A percentile compares a stretch with the other conserved stretches of the same genome.
These are phyloP conservation scores for Talaromyces trachyspermus DNA, from an alignment of 495 filamentous ascomycete species.

Conservation along the genomic window DNA sequence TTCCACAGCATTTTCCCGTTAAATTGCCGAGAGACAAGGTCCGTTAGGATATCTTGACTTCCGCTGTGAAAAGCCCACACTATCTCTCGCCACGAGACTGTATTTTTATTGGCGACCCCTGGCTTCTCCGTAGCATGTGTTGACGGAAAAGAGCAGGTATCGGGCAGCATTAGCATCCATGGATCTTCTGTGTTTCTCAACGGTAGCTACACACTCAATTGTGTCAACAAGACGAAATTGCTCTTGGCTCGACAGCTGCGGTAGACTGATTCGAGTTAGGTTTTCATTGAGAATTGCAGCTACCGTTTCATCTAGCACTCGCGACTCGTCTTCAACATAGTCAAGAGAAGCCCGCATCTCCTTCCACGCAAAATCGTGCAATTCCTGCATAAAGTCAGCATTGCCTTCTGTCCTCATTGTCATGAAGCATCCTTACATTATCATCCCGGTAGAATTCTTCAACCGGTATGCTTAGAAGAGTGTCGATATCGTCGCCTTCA, in stretches of 20 bases:
- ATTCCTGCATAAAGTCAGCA: conserved; percentile 27
- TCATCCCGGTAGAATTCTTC: conserved; percentile 61
- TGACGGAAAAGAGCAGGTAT: conserved; percentile 88
- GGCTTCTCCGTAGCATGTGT: conserved; percentile 62
- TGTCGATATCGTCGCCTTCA: conserved; percentile 75
- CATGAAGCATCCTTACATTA: conserved; percentile 29
- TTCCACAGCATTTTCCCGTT: conserved; percentile 75
- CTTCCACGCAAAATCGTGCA: conserved; percentile 36
- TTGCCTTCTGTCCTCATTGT: background rate
- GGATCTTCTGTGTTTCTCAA: conserved; percentile 81
- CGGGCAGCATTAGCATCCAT: conserved; percentile 91
- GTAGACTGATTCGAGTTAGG: conserved; percentile 65
- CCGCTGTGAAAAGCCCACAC: conserved; percentile 88
- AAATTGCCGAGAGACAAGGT: conserved; percentile 77
- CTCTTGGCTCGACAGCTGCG: conserved; percentile 78
- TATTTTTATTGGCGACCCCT: conserved; percentile 51
- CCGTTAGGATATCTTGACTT: conserved; percentile 87
- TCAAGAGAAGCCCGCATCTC: conserved; percentile 49
- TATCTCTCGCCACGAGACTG: conserved; percentile 87
- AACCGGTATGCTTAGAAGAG: conserved; percentile 64
- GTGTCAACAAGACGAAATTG: conserved; percentile 85
- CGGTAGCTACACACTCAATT: conserved; percentile 78
- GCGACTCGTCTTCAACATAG: conserved; percentile 50
- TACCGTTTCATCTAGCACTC: conserved; percentile 63
- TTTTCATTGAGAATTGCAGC: conserved; percentile 68